A percentile compares a stretch with the other conserved stretches of the same genome.
Evolutionary conservation across 306 rosid genomes (phyloP).

Genomic region (Vigna reflexopilosa): DNA sequence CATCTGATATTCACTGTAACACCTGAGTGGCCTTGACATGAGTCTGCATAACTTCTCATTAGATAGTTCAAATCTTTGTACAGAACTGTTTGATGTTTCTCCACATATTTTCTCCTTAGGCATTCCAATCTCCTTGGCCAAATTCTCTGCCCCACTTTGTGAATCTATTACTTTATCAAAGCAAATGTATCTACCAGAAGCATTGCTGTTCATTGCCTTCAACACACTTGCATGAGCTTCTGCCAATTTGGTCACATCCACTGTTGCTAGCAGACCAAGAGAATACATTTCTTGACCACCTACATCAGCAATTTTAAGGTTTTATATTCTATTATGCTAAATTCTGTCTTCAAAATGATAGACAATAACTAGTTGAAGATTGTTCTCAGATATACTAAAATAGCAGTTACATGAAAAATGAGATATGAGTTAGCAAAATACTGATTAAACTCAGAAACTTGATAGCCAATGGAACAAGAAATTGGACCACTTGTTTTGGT

Average conservation of each 20-base stretch:
- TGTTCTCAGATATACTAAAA: too few species aligned
- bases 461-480: not conserved
- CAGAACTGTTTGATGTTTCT: conserved; percentile 17
- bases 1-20: conserved; percentile 47
- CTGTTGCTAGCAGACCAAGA: conserved; percentile 69
- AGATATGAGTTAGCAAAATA: too few species aligned
- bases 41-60: conserved; percentile 62
- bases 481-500: not conserved
- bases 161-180: conserved; percentile 58
- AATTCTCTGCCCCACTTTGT: conserved; percentile 59
- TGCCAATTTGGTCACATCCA: conserved; percentile 62
- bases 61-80: conserved; percentile 56
- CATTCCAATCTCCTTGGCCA: conserved; percentile 59
- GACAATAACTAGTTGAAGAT: too few species aligned
- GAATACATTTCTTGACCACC: conserved; percentile 78
- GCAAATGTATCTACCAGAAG: conserved; percentile 82
- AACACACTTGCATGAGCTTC: conserved; percentile 73
- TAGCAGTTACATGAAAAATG: too few species aligned
- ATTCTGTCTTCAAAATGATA: too few species aligned
- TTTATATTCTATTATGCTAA: conserved; percentile 18
- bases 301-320: conserved; percentile 30
- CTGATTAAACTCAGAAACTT: too few species aligned
- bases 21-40: conserved; percentile 56
- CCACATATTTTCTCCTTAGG: conserved; percentile 60
- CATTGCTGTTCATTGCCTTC: conserved; percentile 63